phyloP scores from a whole-genome alignment of 768 basidiomycete genomes.

The Mrakia hoshinonis region DNA sequence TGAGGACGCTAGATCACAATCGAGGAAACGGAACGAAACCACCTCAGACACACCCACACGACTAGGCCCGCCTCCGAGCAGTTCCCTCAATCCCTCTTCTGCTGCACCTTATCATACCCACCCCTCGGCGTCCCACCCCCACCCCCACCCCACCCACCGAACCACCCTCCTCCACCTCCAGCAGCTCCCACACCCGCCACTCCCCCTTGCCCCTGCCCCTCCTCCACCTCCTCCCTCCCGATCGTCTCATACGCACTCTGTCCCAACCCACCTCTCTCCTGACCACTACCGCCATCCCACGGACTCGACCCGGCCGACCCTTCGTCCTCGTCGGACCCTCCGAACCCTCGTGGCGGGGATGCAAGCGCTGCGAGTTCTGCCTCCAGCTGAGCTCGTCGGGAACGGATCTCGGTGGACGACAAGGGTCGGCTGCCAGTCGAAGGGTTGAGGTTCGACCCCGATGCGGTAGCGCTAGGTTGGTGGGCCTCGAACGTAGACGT shows the following conservation, averaged over 20 bases:
- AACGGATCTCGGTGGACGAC: neutral
- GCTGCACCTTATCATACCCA: slow-evolving; percentile 2
- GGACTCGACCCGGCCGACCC: neutral
- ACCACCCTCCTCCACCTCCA: neutral
- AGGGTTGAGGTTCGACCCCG: neutral
- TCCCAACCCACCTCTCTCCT: neutral
- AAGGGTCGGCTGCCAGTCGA: neutral
- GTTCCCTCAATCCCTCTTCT: slow-evolving; percentile 10
- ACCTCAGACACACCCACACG: no score
- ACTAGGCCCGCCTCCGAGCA: no score
- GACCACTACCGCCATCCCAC: no score
- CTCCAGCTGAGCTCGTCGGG: slow-evolving; percentile 24
- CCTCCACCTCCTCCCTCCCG: slow-evolving; percentile 17
- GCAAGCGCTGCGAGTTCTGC: slow-evolving; percentile 25
- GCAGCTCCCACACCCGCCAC: neutral
- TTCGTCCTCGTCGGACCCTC: neutral
- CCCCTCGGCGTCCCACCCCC: neutral
- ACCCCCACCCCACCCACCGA: slow-evolving; percentile 1
- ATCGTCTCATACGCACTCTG: slow-evolving; percentile 27
- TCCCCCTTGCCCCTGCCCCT: neutral
- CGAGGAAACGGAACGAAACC: no score
- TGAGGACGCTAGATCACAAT: no score
- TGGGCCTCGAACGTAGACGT: neutral
- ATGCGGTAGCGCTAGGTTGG: neutral
- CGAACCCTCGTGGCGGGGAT: slow-evolving; percentile 18